Evolutionary conservation across 2,329 filamentous ascomycete genomes (phyloP), one percentile per base, ranked within the genome.

Genomic region (Hypoxylon sp.): DNA sequence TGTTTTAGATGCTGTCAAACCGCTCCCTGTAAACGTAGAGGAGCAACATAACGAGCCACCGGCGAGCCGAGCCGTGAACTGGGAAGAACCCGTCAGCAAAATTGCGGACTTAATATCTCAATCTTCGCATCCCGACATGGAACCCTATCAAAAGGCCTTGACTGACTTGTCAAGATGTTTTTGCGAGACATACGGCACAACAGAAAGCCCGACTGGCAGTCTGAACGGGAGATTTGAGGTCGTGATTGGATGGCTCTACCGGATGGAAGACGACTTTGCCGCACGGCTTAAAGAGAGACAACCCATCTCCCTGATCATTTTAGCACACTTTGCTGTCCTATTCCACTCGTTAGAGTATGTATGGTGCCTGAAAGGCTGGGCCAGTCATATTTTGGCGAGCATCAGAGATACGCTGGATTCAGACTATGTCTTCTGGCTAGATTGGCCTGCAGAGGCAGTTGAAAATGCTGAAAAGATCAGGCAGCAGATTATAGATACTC

Each of bases 281-380:
- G 35, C 35, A 3, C 35, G 37, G 17, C 52, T 55, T 17, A 26
- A 55, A 33, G 22, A 29, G 5, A 37, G 17, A 10, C 24, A 42
- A 10, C 52, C 24, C 17, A 26, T 55, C 3, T 19, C 52, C 26
- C 35, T 55, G 0, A 39, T 55, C 11, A 55, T 55, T 11, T 14
- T 55, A n/a, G 52, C 35, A 19, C 35, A 55, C 9, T 55, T n/a
- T 17, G 35, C 52, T 6, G 35, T 55, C 13, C 37, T 55, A 10
- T 55, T 55, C 6, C 19, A 29, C 8, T 24, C 19, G 17, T 19
- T 55, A 17, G 52, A 55, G 13, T 42, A 39, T n/a, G 26, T 26
- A 3, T 55, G 52, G 52, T 55, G 19, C 29, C 17, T 42, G 8
- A 39, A 26, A 42, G 52, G 52, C n/a, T 55, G 52, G 52, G n/a